phyloP scores from a whole-genome alignment of 2,329 filamentous ascomycete genomes.

The Neospermospora avenae region DNA sequence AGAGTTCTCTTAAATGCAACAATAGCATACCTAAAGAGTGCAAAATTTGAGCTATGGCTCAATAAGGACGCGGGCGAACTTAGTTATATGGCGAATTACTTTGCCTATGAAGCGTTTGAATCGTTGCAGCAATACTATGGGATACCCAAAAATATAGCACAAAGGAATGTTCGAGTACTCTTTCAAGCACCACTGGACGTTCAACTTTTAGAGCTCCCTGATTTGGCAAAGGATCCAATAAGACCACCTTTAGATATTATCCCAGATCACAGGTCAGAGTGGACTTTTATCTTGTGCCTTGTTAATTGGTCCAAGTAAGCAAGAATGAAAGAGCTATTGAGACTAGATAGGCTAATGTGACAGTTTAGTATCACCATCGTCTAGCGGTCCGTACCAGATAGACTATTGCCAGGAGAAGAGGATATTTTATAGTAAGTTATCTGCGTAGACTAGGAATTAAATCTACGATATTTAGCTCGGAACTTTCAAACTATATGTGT shows the following conservation, averaged over 20 bases:
- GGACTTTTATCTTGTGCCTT: neutral
- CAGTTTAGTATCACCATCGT: constrained; percentile 41
- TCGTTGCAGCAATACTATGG: neutral
- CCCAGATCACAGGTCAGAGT: neutral
- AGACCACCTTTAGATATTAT: neutral
- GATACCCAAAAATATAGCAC: neutral
- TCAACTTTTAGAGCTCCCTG: neutral
- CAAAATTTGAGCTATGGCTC: neutral
- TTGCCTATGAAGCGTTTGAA: neutral
- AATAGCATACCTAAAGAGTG: neutral
- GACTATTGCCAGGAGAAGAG: no score
- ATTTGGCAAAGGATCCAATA: neutral
- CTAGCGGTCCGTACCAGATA: neutral
- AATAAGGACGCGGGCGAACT: neutral
- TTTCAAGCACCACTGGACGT: neutral
- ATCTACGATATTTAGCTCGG: no score
- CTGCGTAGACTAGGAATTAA: no score
- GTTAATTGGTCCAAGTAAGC: constrained; percentile 40
- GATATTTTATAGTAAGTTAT: no score
- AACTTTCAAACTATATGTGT: no score
- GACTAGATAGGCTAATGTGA: constrained; percentile 94
- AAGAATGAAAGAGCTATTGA: constrained; percentile 60
- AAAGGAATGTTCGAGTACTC: neutral
- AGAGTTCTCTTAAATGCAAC: neutral
- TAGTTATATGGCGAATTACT: neutral